Percentiles rank a stretch among this genome's conserved stretches.
Conservation (phyloP, 805 yeast species). For the Kodamaea leandrae region DNA sequence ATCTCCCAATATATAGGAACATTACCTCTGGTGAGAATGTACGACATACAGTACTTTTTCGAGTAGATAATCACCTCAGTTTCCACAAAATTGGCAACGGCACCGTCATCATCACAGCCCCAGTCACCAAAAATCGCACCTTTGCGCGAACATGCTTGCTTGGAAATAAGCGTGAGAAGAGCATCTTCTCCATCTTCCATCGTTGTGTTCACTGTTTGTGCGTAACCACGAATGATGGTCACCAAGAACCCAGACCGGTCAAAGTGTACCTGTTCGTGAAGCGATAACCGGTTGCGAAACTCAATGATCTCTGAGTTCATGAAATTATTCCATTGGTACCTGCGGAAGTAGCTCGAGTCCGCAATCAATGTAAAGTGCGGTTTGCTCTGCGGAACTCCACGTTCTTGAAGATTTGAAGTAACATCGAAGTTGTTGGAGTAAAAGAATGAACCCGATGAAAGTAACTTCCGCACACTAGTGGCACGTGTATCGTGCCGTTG, state of each 20-base stretch:
- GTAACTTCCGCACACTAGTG: constrained; percentile 42
- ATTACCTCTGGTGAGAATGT: constrained; percentile 49
- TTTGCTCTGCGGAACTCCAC: constrained; percentile 27
- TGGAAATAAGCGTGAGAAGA: constrained; percentile 48
- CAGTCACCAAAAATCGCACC: constrained; percentile 56
- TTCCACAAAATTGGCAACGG: constrained; percentile 51
- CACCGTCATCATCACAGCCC: constrained; percentile 58
- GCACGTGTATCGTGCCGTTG: constrained; percentile 18
- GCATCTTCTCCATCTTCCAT: constrained; percentile 33
- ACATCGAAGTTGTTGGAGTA: constrained; percentile 49
- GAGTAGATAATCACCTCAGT: constrained; percentile 49
- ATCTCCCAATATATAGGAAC: constrained; percentile 56
- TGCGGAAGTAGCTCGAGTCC: constrained; percentile 41
- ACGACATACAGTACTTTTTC: constrained; percentile 40
- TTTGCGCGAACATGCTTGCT: constrained; percentile 47
- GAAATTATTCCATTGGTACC: constrained; percentile 52
- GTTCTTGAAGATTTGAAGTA: constrained; percentile 43
- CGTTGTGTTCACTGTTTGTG: constrained; percentile 40
- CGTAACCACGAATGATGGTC: constrained; percentile 51
- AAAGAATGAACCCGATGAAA: constrained; percentile 48
- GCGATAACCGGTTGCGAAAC: constrained; percentile 44
- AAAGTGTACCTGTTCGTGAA: constrained; percentile 38
- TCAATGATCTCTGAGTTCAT: constrained; percentile 45
- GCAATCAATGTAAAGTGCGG: constrained; percentile 25
- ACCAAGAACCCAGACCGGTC: constrained; percentile 48